phyloP scores from a whole-genome alignment of 192 early-diverging fungal species.

The Coemansia sp. region DNA sequence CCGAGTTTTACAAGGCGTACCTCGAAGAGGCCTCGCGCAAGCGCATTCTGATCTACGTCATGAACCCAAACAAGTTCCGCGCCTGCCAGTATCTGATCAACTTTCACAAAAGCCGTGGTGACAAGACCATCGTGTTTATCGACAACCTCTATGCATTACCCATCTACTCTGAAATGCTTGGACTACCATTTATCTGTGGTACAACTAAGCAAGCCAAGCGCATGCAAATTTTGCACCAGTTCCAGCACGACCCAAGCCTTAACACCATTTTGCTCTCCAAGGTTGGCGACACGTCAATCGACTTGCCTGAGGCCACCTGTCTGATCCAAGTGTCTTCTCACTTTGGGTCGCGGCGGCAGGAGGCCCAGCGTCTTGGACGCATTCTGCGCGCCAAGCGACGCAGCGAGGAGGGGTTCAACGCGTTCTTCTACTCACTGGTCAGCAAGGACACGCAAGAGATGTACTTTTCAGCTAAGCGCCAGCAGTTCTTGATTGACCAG shows the following conservation, averaged over 20 bases:
- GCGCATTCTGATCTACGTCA: constrained; percentile 79
- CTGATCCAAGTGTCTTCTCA: constrained; percentile 99
- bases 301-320: constrained; percentile 96
- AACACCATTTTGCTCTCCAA: constrained; percentile 89
- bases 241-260: constrained; percentile 85
- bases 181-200: constrained; percentile 88
- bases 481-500: constrained; percentile 99
- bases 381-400: constrained; percentile 93
- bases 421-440: constrained; percentile 99
- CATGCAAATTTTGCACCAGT: constrained; percentile 88
- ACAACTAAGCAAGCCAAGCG: constrained; percentile 86
- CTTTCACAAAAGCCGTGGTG: constrained; percentile 87
- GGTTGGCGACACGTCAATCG: constrained; percentile 99
- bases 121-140: constrained; percentile 99
- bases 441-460: constrained; percentile 98
- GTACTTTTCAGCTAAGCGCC: constrained; percentile 95
- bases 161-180: constrained; percentile 82
- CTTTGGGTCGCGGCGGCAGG: constrained; percentile 96
- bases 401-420: constrained; percentile 93
- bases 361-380: constrained; percentile 93
- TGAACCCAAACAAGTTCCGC: constrained; percentile 99
- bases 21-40: constrained; percentile 77
- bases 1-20: constrained; percentile 95
- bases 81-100: constrained; percentile 95
- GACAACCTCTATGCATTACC: constrained; percentile 96